These are phyloP conservation scores for Penicillium sp. DNA, from an alignment of 2,329 filamentous ascomycete genomes.

Conservation along the genomic window DNA sequence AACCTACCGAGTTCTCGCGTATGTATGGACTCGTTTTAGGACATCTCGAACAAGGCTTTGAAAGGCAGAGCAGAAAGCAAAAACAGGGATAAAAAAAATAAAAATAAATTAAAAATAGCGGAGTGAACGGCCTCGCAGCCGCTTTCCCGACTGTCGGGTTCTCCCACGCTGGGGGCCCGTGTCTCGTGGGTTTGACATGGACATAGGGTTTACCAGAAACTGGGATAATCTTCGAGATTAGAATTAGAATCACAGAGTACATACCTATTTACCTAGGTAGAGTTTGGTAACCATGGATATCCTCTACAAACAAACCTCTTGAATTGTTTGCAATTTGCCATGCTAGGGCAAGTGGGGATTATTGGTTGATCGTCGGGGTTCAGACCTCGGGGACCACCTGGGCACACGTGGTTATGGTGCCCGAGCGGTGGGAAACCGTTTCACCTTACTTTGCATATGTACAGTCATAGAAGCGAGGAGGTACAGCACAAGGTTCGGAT, in stretches of 20 bases:
- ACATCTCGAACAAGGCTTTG: background rate
- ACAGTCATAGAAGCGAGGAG: background rate
- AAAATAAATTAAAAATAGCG: constrained; percentile 14
- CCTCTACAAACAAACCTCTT: background rate
- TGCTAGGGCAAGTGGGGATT: background rate
- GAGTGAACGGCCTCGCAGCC: constrained; percentile 37
- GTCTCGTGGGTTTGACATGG: constrained; percentile 14
- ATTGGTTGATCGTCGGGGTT: constrained; percentile 22
- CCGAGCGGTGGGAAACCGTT: constrained; percentile 26
- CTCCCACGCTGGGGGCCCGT: constrained; percentile 22
- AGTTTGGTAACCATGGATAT: too few relatives aligned
- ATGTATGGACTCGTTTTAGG: background rate
- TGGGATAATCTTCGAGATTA: too few relatives aligned
- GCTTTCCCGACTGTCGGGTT: constrained; percentile 36
- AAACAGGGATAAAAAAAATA: too few relatives aligned
- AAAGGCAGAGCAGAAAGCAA: too few relatives aligned
- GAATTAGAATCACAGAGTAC: background rate
- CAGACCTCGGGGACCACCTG: constrained; percentile 21
- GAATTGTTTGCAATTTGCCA: constrained; percentile 11
- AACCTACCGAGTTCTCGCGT: too few relatives aligned
- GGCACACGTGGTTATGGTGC: constrained; percentile 16
- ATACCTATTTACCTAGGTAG: too few relatives aligned
- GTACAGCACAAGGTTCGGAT: constrained; percentile 5
- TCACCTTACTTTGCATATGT: background rate
- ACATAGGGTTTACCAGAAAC: too few relatives aligned